Conservation (phyloP, 225 moss, liverwort and hornwort species). For the Straminergon stramineum region DNA sequence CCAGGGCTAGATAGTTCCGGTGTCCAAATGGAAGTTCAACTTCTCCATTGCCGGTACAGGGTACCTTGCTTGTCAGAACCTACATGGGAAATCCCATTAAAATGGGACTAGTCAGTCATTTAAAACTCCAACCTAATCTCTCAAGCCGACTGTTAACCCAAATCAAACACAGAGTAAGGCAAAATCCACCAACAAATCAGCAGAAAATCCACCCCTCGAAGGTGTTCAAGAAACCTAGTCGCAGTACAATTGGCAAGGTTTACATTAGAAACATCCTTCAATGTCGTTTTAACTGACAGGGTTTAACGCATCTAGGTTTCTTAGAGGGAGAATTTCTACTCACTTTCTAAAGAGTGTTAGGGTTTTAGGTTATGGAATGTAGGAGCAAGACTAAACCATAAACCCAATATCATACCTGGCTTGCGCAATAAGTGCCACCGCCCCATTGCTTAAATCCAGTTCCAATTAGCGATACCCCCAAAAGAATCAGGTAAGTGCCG, state of each 20-base stretch:
- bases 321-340: too few relatives aligned
- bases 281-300: background rate
- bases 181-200: background rate
- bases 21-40: constrained; percentile 57
- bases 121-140: background rate
- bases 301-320: background rate
- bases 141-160: background rate
- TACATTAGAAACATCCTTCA: background rate
- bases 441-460: constrained; percentile 59
- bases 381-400: background rate
- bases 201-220: background rate
- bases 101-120: background rate
- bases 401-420: constrained; percentile 23
- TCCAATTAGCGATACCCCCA: constrained; percentile 38
- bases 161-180: background rate
- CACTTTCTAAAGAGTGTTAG: background rate
- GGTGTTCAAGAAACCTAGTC: background rate
- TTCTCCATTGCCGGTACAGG: constrained; percentile 51
- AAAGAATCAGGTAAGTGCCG: constrained; percentile 44
- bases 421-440: constrained; percentile 50
- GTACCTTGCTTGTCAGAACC: constrained; percentile 43
- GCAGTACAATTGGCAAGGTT: background rate
- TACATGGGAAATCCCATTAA: background rate
- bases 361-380: background rate
- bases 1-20: constrained; percentile 44